Conservation (phyloP, 352 stramenopile genomes). For the Phytophthora multivora region DNA sequence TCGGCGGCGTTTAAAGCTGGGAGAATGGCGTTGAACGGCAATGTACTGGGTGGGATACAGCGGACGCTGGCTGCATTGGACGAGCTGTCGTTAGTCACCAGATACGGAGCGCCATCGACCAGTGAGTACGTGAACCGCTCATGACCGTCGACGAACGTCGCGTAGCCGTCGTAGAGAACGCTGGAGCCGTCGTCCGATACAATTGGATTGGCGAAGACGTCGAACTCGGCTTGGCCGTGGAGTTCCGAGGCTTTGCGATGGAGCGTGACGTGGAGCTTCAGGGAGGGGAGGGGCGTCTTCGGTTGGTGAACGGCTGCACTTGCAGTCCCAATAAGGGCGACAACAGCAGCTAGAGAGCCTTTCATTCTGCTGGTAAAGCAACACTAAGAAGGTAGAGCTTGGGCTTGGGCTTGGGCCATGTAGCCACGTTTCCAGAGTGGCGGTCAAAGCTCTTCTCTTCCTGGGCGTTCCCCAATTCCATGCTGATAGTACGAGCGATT, state of each 20-base stretch:
- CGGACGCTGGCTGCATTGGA: slow-evolving; percentile 8
- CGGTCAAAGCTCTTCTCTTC: neutral
- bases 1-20: slow-evolving; percentile 15
- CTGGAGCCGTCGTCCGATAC: slow-evolving; percentile 19
- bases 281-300: slow-evolving; percentile 19
- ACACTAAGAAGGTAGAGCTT: too few species aligned
- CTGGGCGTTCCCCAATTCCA: slow-evolving; percentile 9
- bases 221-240: slow-evolving; percentile 28
- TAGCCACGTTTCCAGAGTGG: slow-evolving; percentile 13
- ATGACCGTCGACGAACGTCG: slow-evolving; percentile 27
- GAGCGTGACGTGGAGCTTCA: slow-evolving; percentile 42
- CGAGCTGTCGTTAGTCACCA: slow-evolving; percentile 21
- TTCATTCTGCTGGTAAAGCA: neutral
- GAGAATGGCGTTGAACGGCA: slow-evolving; percentile 30
- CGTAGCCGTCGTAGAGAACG: slow-evolving; percentile 33
- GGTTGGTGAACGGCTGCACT: neutral
- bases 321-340: neutral
- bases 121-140: slow-evolving; percentile 33
- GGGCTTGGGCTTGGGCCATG: neutral
- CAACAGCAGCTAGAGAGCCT: slow-evolving; percentile 1
- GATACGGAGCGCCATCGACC: slow-evolving; percentile 29
- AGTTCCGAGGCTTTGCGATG: slow-evolving; percentile 31
- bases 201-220: slow-evolving; percentile 33
- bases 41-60: slow-evolving; percentile 19
- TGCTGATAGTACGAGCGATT: slow-evolving; percentile 15